Base-by-base conservation (phyloP, 2,329 filamentous ascomycete species). In the Arachnomyces sp. region DNA sequence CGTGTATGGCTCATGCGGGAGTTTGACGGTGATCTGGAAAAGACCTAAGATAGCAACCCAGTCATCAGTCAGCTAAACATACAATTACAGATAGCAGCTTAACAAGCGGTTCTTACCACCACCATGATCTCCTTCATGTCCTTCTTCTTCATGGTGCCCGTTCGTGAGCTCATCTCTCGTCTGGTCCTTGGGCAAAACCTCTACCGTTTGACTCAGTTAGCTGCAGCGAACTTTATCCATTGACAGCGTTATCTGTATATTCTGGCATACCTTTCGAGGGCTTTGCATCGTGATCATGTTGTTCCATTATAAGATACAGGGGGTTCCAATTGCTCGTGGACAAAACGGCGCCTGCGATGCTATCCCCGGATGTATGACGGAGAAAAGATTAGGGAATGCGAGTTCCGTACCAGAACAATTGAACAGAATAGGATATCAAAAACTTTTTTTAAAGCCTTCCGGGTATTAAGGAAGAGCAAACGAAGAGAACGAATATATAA, bases 1-100 rank as follows among this genome's bases (percentile, higher is more conserved):
- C 65, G 86, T 81, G 53, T 80, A 76, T 9, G 85, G 79, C 53
- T 81, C 77, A 59, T 89, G 83, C 40, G 90, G 90, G 43, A 95
- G 77, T 62, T 84, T 78, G 56, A 96, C 80, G 45, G 80, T 84
- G 56, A 95, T 72, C 60, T 79, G 75, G 66, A 82, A 82, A 53
- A 82, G 72, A 54, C 68, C 72, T 71, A 47, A 38, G 39, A 14
- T 5, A 17, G 14, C 12, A 32, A 16, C 15, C 31, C 15, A 13
- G 7, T 7, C 5, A 14, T 7, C 5, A 32, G 12, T 13, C 31
- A 16, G 31, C 31, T 32, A 32, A 16, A 16, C 12, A 17, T 25
- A n/a, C 12, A 36, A 38, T 12, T 12, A 38, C 35, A 33, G n/a
- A 40, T 34, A 25, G n/a, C 33, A 5, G 3, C 14, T 25, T 18